These are phyloP conservation scores for Dioscorea dumetorum DNA, from an alignment of 106 monocot genomes.

Conservation along the genomic window DNA sequence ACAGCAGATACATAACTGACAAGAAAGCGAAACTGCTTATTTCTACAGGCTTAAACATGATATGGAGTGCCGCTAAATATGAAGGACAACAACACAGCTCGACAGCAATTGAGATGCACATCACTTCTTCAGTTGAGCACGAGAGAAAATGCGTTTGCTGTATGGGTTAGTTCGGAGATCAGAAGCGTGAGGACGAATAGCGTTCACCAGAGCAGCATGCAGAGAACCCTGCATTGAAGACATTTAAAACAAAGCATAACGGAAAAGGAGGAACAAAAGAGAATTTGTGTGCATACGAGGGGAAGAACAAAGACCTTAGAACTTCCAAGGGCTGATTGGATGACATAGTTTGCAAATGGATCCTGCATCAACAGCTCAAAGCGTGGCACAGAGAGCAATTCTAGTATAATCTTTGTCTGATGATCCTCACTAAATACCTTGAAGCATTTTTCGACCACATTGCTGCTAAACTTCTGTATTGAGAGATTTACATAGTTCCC, in stretches of 20 bases:
- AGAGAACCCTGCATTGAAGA: slow-evolving; percentile 2
- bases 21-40: slow-evolving; percentile 8
- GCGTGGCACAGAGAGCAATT: slow-evolving; percentile 39
- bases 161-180: slow-evolving; percentile 1
- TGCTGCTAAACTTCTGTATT: slow-evolving; percentile 80
- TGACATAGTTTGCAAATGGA: slow-evolving; percentile 89
- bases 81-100: slow-evolving; percentile 8
- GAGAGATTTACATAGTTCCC: slow-evolving; percentile 61
- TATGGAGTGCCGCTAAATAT: neutral
- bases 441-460: slow-evolving; percentile 93
- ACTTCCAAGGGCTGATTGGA: slow-evolving; percentile 53
- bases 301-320: slow-evolving; percentile 45
- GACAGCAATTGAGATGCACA: neutral
- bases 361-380: slow-evolving; percentile 81
- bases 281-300: no score
- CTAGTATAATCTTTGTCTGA: slow-evolving; percentile 37
- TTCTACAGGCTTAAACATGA: slow-evolving; percentile 8
- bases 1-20: neutral
- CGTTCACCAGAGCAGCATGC: neutral
- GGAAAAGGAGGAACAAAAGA: neutral
- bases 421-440: slow-evolving; percentile 33
- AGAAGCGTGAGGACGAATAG: slow-evolving; percentile 6
- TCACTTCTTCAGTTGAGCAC: slow-evolving; percentile 23
- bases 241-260: slow-evolving; percentile 12
- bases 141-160: slow-evolving; percentile 8